Evolutionary conservation across 805 yeast genomes (phyloP), one percentile per base, ranked within the genome.

Genomic region (Kurtzmaniella fragi): DNA sequence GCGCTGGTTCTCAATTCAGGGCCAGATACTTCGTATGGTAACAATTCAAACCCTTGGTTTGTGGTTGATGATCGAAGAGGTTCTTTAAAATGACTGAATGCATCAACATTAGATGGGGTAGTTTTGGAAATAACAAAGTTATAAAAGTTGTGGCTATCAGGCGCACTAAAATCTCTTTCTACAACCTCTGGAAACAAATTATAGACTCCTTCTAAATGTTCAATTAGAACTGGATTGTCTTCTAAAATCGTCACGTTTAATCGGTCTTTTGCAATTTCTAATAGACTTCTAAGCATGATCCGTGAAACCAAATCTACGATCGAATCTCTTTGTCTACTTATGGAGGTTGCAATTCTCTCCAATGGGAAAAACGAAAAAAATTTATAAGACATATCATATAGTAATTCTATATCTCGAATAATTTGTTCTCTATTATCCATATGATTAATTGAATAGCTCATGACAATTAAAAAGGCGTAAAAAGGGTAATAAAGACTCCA

Each of bases 401-500:
- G 50, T 28, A 67, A 42, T 30, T 55, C 46, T 27, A 62, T 45
- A 42, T 67, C 72, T 20, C 41, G 41, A 16, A 46, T 36, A 3
- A 57, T 44, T 6, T 62, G 68, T 0, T 53, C 49, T 10, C 50
- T 48, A 10, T 49, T 48, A 5, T 20, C 25, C 3, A 67, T 62
- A 33, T 55, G 54, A 44, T 61, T 63, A 32, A 66, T 41, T 34
- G 61, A 56, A 29, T 55, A 49, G 1, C 62, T 57, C 12, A 62
- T 38, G 2, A 64, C 27, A n/a, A 48, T 51, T 31, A 62, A 45
- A 35, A 49, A 56, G 3, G 71, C 71, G 17, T 59, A 46, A 16
- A 61, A 45, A 1, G 69, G 65, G 38, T 50, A 64, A 31, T 53
- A 56, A 32, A 56, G 40, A 25, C 58, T 43, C 71, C 71, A 65